Percentiles rank a stretch among this genome's conserved stretches.
Conservation (phyloP, 441 rosid genomes). For the Kokia cookei region DNA sequence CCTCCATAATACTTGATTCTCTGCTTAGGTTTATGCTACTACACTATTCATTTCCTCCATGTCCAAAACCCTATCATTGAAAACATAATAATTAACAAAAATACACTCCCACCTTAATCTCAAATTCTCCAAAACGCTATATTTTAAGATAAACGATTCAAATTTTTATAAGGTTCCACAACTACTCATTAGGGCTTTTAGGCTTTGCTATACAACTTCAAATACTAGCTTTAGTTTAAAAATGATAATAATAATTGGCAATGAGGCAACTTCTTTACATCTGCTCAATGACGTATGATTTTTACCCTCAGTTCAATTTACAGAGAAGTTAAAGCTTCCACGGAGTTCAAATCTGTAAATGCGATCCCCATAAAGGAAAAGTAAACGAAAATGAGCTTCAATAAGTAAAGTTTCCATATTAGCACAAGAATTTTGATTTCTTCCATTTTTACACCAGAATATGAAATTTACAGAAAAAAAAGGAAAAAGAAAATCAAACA, state of each 20-base stretch:
- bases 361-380: not conserved
- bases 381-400: not conserved
- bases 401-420: not conserved
- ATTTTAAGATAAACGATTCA: not conserved
- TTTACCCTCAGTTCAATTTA: constrained; percentile 18
- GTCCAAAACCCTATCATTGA: constrained; percentile 4
- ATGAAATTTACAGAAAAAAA: not conserved
- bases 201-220: not conserved
- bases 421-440: not conserved
- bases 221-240: not conserved
- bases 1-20: constrained; percentile 49
- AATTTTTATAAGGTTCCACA: constrained; percentile 9
- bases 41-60: constrained; percentile 21
- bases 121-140: not conserved
- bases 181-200: constrained; percentile 8
- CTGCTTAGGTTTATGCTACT: constrained; percentile 5
- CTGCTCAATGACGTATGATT: constrained; percentile 13
- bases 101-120: not conserved
- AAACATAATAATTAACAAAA: not conserved
- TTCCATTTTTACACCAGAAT: not conserved
- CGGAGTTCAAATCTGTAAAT: constrained; percentile 34
- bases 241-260: not conserved
- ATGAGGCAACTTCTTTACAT: constrained; percentile 9
- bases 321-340: constrained; percentile 24
- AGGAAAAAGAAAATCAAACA: not conserved